A percentile compares a stretch with the other conserved stretches of the same genome.
Conservation (phyloP, 805 yeast genomes). For the Lipomyces sp. region DNA sequence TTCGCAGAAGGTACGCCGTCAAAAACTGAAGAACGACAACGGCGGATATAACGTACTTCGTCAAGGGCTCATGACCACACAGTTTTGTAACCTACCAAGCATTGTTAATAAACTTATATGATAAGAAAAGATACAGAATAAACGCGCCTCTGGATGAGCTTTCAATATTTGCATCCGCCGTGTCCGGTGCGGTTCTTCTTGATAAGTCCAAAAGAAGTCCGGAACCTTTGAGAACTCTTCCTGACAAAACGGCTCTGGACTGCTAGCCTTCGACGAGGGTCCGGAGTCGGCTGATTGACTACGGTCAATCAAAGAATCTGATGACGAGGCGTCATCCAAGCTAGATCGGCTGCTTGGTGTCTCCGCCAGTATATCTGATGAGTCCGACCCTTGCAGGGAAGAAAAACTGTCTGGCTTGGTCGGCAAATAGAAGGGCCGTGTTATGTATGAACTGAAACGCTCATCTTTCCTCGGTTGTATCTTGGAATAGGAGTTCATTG, state of each 20-base stretch:
- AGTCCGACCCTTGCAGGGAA: background rate
- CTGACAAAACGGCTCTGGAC: background rate
- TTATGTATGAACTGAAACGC: conserved; percentile 8
- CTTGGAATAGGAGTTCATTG: background rate
- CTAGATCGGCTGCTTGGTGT: background rate
- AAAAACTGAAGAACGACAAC: conserved; percentile 73
- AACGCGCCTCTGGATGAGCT: conserved; percentile 67
- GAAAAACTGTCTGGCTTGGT: conserved; percentile 14
- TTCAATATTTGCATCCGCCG: conserved; percentile 75
- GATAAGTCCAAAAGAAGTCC: conserved; percentile 84
- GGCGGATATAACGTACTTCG: conserved; percentile 71
- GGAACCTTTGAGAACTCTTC: conserved; percentile 18
- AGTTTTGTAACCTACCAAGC: conserved; percentile 59
- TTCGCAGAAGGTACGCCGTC: conserved; percentile 64
- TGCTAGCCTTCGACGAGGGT: background rate
- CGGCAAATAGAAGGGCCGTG: conserved; percentile 25
- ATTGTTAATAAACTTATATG: background rate
- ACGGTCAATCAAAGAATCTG: background rate
- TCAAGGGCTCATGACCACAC: conserved; percentile 83
- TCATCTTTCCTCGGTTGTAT: background rate
- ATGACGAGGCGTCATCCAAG: background rate
- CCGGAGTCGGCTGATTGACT: conserved; percentile 18
- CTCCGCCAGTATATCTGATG: background rate
- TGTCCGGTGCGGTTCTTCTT: conserved; percentile 76
- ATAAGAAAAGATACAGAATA: background rate